Evolutionary conservation across 306 rosid genomes (phyloP), one percentile per base, ranked within the genome.

Genomic region (Vigna hirtella): DNA sequence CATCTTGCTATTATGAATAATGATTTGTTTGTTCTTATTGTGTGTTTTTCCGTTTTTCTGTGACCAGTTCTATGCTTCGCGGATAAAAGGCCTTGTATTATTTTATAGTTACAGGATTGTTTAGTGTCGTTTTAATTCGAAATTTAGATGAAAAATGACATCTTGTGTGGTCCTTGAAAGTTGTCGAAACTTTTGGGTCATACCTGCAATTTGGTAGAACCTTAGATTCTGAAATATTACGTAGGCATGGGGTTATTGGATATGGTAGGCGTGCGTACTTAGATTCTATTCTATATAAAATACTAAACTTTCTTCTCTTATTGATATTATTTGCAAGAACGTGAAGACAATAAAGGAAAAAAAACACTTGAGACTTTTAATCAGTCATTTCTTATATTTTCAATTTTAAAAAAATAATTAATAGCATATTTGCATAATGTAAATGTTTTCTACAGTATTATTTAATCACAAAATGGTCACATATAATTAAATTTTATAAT

Each of bases 251-350:
- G 58, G 26, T 50, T 11, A 70, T 32, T 17, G 30, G 75, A 36
- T 45, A 45, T 10, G 30, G 48, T 50, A 34, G 75, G 76, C 76
- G 61, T 71, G 76, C 34, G n/a, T 71, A 34, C 13, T 17, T 13
- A 34, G 64, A 71, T 71, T 71, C 63, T 71, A 34, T 71, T 71
- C 48, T 32, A 51, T 50, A 69, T n/a, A 51, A 70, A 28, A 70
- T 70, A 51, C 32, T 32, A n/a, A n/a, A 30, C 1, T 70, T 26
- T n/a, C 7, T 32, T 70, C 6, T 49, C 74, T 70, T 70, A 5
- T n/a, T n/a, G 11, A 50, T 50, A 5, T 70, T 48, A 68, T 70
- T 49, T 68, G 48, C 0, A 26, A 20, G 5, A 17, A 15, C 22
- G 4, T 45, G 16, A 12, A 22, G 55, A 68, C 15, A 13, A 28